Base-by-base conservation (phyloP, 768 basidiomycete species). In the Agaricus subrufescens region DNA sequence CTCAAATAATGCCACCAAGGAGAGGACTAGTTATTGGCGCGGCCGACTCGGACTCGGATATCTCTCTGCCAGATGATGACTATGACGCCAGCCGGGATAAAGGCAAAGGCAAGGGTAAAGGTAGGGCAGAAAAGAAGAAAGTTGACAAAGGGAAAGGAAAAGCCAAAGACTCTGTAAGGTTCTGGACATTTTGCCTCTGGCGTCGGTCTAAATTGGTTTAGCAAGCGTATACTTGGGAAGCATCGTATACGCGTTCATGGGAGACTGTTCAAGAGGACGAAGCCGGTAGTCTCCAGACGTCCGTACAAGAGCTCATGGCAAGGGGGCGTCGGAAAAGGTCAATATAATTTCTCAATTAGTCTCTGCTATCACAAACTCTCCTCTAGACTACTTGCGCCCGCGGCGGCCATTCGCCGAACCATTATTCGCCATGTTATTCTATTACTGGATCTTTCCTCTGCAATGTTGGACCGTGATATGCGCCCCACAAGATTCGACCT, bases 221-320 rank as follows among this genome's bases (percentile, higher is more conserved):
- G 87, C 85, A 87, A 82, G 81, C 86, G 3, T 95, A 96, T 62
- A 90, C 94, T 30, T 99, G 96, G 96, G 96, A 98, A 67, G 96
- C 92, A 1, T 87, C 89, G 3, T 98, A 94, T 67, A 85, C 89
- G 34, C 86, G 94, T 39, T 91, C 92, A 46, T 99, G 97, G 97
- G 97, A 98, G 63, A 90, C 89, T 0, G 94, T 98, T 0, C 91
- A 95, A 67, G 96, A 98, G 69, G 97, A 98, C 68, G 96, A 94
- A 65, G 81, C 80, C 0, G 97, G 97, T 1, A 95, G 91, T 66
- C 69, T 99, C 59, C 91, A 95, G 57, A 82, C 86, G 1, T 89
- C 94, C 2, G 94, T 99, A 5, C 86, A 94, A 62, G 91, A 92
- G 61, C 78, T 91, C 63, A 82, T 98, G 73, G 91, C 95, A 8